Evolutionary conservation across 306 rosid genomes (phyloP), one percentile per base, ranked within the genome.

Genomic region (Corylus heterophylla): DNA sequence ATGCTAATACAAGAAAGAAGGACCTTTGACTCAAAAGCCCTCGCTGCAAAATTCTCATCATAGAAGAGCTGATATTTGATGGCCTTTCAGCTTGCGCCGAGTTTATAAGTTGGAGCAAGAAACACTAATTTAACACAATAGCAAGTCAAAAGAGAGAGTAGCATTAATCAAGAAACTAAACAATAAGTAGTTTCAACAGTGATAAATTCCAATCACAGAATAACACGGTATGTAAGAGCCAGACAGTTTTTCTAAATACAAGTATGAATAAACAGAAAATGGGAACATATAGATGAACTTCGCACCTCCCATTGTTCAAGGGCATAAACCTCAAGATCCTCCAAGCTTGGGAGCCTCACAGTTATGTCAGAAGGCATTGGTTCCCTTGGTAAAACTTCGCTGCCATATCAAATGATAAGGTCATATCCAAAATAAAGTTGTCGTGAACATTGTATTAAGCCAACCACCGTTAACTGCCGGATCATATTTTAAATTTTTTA

Each of bases 311-410:
- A 95, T 73, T 93, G 94, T 69, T 84, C 84, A 5, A 82, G 88
- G 80, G 98, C 98, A 88, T 87, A 92, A 80, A 81, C 90, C 81
- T 95, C 92, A 69, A 95, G 95, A 25, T 92, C 93, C 84, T 90
- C 97, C 58, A 80, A 77, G 86, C 89, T 92, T 56, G 94, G 98
- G 67, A 91, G 98, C 86, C 94, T 91, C 84, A 83, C 98, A 45
- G 97, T 89, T 52, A 91, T 80, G 84, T 89, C 89, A 70, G 94
- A 83, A 83, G 98, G 92, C 97, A 95, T 92, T 42, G 98, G 89
- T 83, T 95, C 94, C 90, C 98, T 87, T 3, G 97, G 97, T 88
- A 95, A 90, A 86, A 90, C 94, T 83, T 92, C 98, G 68, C 98
- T 95, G 90, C 88, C 81, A 74, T 10, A 63, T 76, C 74, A 77